Conservation (phyloP, 306 rosid species). For the Medicago ruthenica region DNA sequence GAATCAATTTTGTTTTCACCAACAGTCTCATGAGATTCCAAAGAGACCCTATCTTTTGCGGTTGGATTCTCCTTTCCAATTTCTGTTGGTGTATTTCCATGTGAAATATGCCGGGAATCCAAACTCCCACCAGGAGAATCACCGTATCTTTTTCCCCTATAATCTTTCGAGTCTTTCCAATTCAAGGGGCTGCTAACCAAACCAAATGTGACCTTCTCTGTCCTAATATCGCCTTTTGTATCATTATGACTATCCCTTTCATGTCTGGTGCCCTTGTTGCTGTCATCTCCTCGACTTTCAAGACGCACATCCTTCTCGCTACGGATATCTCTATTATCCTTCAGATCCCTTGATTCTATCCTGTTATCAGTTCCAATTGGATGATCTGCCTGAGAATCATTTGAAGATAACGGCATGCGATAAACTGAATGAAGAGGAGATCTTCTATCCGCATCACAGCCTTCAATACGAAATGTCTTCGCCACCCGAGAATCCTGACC, state of each 20-base stretch:
- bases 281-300: conserved; percentile 70
- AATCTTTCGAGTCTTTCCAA: conserved; percentile 85
- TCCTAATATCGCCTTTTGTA: conserved; percentile 62
- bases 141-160: conserved; percentile 71
- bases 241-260: conserved; percentile 73
- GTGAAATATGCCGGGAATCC: conserved; percentile 69
- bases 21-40: conserved; percentile 74
- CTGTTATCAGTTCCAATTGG: conserved; percentile 59
- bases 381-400: conserved; percentile 66
- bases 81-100: conserved; percentile 65
- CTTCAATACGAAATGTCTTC: conserved; percentile 69
- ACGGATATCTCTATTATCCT: conserved; percentile 67
- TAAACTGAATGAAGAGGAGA: conserved; percentile 71
- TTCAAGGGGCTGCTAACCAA: conserved; percentile 58
- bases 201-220: conserved; percentile 66
- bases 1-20: conserved; percentile 85
- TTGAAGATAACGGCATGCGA: conserved; percentile 67
- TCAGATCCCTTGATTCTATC: conserved; percentile 69
- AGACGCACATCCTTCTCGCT: conserved; percentile 72
- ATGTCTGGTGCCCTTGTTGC: conserved; percentile 71
- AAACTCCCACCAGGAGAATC: conserved; percentile 61
- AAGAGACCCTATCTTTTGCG: conserved; percentile 66
- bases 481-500: conserved; percentile 65
- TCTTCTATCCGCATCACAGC: conserved; percentile 79
- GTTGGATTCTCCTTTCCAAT: conserved; percentile 63